Conservation (phyloP, 257 asterid genomes). For the Salvia hispanica region DNA sequence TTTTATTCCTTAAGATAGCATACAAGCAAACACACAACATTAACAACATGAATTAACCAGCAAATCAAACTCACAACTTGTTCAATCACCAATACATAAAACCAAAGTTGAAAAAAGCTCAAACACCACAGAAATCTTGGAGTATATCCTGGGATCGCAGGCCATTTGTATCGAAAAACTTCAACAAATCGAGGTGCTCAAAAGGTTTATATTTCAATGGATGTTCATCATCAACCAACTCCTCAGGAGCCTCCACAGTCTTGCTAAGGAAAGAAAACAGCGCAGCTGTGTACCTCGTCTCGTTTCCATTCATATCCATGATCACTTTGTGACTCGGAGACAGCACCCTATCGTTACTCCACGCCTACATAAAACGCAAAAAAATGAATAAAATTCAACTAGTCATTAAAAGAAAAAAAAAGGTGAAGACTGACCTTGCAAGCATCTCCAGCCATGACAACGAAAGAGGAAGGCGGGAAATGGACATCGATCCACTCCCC, state of each 20-base stretch:
- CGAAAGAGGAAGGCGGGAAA: constrained; percentile 59
- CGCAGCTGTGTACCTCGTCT: constrained; percentile 46
- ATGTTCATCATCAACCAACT: constrained; percentile 53
- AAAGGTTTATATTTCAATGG: constrained; percentile 59
- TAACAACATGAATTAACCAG: too few species aligned
- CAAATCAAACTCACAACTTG: too few species aligned
- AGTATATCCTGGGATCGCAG: constrained; percentile 53
- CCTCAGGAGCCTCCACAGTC: constrained; percentile 45
- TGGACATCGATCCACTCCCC: constrained; percentile 56
- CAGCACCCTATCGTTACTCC: constrained; percentile 57
- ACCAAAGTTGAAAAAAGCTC: background rate
- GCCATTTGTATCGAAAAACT: constrained; percentile 51
- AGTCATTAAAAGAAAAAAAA: too few species aligned
- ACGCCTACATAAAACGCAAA: constrained; percentile 33
- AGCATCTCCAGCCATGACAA: constrained; percentile 83
- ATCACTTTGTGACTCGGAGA: constrained; percentile 56
- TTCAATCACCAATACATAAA: too few species aligned
- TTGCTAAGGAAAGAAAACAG: constrained; percentile 52
- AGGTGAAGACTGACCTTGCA: constrained; percentile 45
- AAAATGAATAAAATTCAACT: background rate
- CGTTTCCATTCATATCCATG: constrained; percentile 41
- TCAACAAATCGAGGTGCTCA: constrained; percentile 48
- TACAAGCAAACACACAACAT: too few species aligned
- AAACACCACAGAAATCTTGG: constrained; percentile 58
- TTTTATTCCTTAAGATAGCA: too few species aligned